Conservation (phyloP, 2,329 filamentous ascomycete genomes). For the Aspergillus ochraceus region DNA sequence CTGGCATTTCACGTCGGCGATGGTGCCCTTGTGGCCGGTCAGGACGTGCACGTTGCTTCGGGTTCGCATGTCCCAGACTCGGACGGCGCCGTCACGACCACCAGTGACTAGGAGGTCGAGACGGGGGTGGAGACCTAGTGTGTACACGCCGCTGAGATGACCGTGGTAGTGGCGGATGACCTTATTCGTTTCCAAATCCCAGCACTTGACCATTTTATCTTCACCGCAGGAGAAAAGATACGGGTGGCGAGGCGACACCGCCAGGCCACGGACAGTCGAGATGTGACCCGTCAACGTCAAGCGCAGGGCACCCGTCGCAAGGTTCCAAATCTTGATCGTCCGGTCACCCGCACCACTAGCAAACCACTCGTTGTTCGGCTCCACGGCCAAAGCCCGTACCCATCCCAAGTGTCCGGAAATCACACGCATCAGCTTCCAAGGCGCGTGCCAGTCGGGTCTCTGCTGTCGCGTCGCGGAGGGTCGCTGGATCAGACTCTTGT, state of each 20-base stretch:
- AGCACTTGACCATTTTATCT: conserved; percentile 99
- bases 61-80: conserved; percentile 98
- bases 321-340: conserved; percentile 98
- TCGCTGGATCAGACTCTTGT: conserved; percentile 62
- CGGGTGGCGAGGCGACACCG: conserved; percentile 88
- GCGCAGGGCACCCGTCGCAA: conserved; percentile 80
- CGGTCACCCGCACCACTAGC: conserved; percentile 91
- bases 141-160: conserved; percentile 93
- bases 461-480: conserved; percentile 63
- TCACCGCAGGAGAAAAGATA: conserved; percentile 98
- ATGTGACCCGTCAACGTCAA: conserved; percentile 93
- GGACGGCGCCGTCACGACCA: conserved; percentile 87
- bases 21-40: conserved; percentile 84
- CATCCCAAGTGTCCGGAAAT: conserved; percentile 96
- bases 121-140: conserved; percentile 86
- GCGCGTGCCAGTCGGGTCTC: conserved; percentile 93
- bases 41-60: conserved; percentile 94
- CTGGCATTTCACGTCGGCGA: conserved; percentile 87
- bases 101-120: conserved; percentile 94
- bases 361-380: conserved; percentile 97
- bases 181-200: conserved; percentile 99
- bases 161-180: conserved; percentile 98
- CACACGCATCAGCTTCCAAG: conserved; percentile 97
- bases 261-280: conserved; percentile 86
- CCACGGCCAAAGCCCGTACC: conserved; percentile 86